Conservation (phyloP, 352 stramenopile species). For the Phytophthora ohioensis region DNA sequence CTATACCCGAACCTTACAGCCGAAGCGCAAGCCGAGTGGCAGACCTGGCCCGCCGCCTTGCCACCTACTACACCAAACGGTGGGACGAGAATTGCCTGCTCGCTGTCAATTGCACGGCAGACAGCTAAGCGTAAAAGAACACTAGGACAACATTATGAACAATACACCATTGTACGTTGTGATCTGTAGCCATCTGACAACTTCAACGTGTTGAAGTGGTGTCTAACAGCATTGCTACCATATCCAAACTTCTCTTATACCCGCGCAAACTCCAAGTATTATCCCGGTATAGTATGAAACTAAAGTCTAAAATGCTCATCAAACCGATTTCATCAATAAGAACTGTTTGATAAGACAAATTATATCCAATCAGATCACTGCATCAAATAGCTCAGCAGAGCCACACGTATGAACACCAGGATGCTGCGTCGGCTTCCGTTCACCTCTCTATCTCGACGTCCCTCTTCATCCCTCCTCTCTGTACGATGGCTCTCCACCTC, state of each 20-base stretch:
- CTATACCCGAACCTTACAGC: slow-evolving; percentile 40
- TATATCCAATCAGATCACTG: slow-evolving; percentile 6
- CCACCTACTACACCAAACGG: slow-evolving; percentile 61
- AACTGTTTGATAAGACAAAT: background rate
- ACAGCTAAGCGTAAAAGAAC: background rate
- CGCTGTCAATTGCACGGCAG: slow-evolving; percentile 32
- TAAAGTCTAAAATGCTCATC: no score
- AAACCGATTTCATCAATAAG: background rate
- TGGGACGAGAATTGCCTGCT: slow-evolving; percentile 55
- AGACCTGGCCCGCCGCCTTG: slow-evolving; percentile 37
- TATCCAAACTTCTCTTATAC: background rate
- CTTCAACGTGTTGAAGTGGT: slow-evolving; percentile 4
- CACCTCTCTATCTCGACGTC: background rate
- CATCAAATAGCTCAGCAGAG: background rate
- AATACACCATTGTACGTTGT: slow-evolving; percentile 10
- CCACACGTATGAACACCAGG: slow-evolving; percentile 9
- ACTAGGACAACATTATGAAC: slow-evolving; percentile 10
- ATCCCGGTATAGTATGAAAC: no score
- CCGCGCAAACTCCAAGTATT: no score
- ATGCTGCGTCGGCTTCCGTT: slow-evolving; percentile 9
- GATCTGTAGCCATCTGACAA: background rate
- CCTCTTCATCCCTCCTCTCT: background rate
- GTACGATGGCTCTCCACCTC: slow-evolving; percentile 20
- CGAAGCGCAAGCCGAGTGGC: slow-evolving; percentile 30
- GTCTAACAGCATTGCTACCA: background rate